phyloP scores from a whole-genome alignment of 1,284 basidiomycete species.

The Papiliotrema flavescens region DNA sequence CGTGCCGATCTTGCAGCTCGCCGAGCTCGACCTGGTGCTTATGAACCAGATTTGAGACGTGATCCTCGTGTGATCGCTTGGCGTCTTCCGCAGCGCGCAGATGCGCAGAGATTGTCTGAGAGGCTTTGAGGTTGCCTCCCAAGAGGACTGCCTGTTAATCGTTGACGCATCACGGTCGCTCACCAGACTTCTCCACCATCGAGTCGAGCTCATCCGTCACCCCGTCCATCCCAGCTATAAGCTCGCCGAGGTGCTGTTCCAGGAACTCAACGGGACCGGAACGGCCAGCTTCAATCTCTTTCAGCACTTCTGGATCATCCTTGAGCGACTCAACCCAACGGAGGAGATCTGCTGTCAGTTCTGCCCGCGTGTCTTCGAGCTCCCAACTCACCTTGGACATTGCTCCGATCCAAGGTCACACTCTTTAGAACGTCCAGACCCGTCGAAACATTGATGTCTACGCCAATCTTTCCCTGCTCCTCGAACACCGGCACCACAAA shows the following conservation, averaged over 20 bases:
- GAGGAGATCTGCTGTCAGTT: slow-evolving; percentile 51
- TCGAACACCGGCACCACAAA: slow-evolving; percentile 57
- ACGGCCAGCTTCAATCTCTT: slow-evolving; percentile 21
- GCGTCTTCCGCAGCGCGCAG: slow-evolving; percentile 12
- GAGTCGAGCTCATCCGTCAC: slow-evolving; percentile 72
- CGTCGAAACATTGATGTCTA: slow-evolving; percentile 70
- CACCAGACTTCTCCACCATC: slow-evolving; percentile 72
- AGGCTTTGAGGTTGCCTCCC: background rate
- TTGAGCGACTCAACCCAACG: slow-evolving; percentile 60
- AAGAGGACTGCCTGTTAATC: background rate
- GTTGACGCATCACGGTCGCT: slow-evolving; percentile 34
- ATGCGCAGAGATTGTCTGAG: slow-evolving; percentile 10
- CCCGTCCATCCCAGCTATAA: slow-evolving; percentile 69
- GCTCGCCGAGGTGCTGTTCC: slow-evolving; percentile 59
- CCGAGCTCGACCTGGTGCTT: slow-evolving; percentile 56
- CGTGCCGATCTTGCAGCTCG: slow-evolving; percentile 61
- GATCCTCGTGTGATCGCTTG: slow-evolving; percentile 21
- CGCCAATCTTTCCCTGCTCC: slow-evolving; percentile 52
- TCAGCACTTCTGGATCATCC: slow-evolving; percentile 29
- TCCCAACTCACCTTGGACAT: slow-evolving; percentile 62
- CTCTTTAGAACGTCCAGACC: slow-evolving; percentile 27
- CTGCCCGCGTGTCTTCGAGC: background rate
- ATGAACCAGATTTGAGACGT: slow-evolving; percentile 22
- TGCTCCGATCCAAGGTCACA: slow-evolving; percentile 60
- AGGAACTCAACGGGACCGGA: slow-evolving; percentile 60